These are phyloP conservation scores for Berberis vulgaris DNA, from an alignment of 164 flowering plant genomes.

Conservation along the genomic window DNA sequence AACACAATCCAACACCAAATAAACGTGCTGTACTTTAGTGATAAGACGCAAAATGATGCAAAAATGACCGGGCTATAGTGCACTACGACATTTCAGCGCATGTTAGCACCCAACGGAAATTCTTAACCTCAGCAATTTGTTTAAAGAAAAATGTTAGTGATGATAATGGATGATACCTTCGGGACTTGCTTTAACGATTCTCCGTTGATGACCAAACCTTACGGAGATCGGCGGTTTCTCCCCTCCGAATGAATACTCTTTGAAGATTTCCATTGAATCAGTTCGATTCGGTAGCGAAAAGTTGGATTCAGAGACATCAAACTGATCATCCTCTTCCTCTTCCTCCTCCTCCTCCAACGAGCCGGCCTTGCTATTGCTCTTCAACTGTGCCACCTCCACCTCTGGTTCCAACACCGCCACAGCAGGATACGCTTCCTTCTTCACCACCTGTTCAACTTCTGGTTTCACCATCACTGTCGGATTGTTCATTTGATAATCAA, in stretches of 20 bases:
- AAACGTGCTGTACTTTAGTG: not conserved
- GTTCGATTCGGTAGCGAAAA: constrained; percentile 22
- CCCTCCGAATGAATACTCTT: constrained; percentile 1
- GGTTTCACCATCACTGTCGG: not conserved
- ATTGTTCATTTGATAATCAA: not conserved
- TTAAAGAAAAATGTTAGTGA: not conserved
- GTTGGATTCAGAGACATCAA: constrained; percentile 22
- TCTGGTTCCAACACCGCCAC: not conserved
- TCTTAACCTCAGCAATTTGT: not conserved
- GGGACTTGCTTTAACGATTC: constrained; percentile 19
- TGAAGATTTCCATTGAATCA: constrained; percentile 22
- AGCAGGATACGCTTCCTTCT: not conserved
- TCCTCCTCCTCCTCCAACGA: not conserved
- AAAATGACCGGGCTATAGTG: not conserved
- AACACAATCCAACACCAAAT: no score
- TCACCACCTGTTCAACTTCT: not conserved
- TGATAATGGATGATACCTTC: not conserved
- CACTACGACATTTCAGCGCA: not conserved
- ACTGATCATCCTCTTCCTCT: constrained; percentile 3
- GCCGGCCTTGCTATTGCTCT: no score
- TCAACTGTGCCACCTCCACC: not conserved
- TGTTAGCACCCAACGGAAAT: not conserved
- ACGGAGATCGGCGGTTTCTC: constrained; percentile 57
- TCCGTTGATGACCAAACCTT: constrained; percentile 48
- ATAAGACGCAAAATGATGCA: not conserved